phyloP scores from a whole-genome alignment of 768 basidiomycete species.

The Neoboletus subvelutipes region DNA sequence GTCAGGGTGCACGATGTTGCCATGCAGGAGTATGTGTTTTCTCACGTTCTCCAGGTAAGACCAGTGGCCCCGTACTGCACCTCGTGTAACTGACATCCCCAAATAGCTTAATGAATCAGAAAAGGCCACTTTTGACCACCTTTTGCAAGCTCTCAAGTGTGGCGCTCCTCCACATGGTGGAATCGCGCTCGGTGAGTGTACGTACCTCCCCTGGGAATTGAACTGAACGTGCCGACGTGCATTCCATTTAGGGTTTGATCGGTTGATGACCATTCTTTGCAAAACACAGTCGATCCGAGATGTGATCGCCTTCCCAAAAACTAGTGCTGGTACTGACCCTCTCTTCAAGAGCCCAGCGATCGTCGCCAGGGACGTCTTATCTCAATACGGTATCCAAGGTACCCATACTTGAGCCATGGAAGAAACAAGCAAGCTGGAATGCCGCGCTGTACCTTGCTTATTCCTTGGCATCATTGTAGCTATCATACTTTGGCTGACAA shows the following conservation, averaged over 20 bases:
- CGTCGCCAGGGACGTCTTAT: slow-evolving; percentile 48
- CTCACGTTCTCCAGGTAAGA: slow-evolving; percentile 71
- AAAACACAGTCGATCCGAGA: slow-evolving; percentile 86
- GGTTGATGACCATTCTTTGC: slow-evolving; percentile 89
- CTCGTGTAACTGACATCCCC: slow-evolving; percentile 12
- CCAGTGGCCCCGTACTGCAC: slow-evolving; percentile 3
- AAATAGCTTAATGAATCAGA: slow-evolving; percentile 71
- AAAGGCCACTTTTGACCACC: slow-evolving; percentile 73
- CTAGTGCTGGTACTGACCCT: slow-evolving; percentile 76
- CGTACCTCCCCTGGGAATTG: slow-evolving; percentile 5
- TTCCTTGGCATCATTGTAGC: slow-evolving; percentile 4
- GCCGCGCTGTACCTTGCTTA: not conserved
- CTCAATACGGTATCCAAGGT: slow-evolving; percentile 62
- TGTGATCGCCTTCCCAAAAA: slow-evolving; percentile 97
- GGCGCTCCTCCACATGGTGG: slow-evolving; percentile 97
- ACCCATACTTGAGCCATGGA: slow-evolving; percentile 11
- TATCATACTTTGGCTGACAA: not conserved
- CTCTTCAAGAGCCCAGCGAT: slow-evolving; percentile 86
- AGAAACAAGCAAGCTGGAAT: slow-evolving; percentile 1
- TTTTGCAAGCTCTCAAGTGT: slow-evolving; percentile 81
- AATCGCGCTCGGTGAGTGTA: slow-evolving; percentile 75
- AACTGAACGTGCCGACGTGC: slow-evolving; percentile 6
- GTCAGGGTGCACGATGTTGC: slow-evolving; percentile 87
- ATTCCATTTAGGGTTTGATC: slow-evolving; percentile 73
- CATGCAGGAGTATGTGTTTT: slow-evolving; percentile 85